phyloP scores from a whole-genome alignment of 2,329 filamentous ascomycete species.

The Paracamarosporium sp. region DNA sequence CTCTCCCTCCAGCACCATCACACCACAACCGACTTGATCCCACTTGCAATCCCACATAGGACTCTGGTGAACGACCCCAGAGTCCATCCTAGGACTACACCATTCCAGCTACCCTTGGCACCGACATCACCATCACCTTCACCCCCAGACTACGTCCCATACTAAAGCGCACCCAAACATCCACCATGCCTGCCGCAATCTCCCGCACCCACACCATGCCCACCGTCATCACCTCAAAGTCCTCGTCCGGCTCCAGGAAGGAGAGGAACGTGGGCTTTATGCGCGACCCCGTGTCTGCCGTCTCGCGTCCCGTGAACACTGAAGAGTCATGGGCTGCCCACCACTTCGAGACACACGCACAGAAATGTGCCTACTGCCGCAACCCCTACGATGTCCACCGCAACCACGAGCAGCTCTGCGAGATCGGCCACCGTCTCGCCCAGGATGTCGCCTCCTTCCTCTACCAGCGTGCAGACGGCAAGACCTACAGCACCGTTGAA shows the following conservation, averaged over 20 bases:
- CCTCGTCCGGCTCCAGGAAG: constrained; percentile 36
- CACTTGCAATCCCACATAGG: constrained; percentile 11
- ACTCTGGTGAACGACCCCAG: constrained; percentile 18
- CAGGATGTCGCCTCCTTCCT: constrained; percentile 54
- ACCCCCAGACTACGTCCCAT: constrained; percentile 38
- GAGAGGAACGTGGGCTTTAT: constrained; percentile 44
- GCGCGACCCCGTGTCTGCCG: constrained; percentile 44
- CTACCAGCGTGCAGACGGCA: constrained; percentile 47
- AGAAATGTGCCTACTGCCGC: constrained; percentile 52
- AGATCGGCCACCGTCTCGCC: constrained; percentile 52
- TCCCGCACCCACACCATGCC: constrained; percentile 39
- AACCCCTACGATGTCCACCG: constrained; percentile 53
- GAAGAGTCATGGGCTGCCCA: constrained; percentile 55
- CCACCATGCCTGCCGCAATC: constrained; percentile 41
- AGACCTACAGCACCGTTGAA: constrained; percentile 42
- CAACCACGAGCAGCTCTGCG: constrained; percentile 50
- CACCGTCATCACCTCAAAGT: constrained; percentile 39
- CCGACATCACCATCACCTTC: constrained; percentile 35
- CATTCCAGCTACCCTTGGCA: constrained; percentile 30
- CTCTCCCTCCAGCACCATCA: constrained; percentile 17
- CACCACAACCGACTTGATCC: constrained; percentile 12
- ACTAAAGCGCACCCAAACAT: constrained; percentile 36
- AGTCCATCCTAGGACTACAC: constrained; percentile 28
- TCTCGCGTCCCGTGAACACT: constrained; percentile 50
- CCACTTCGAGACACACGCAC: constrained; percentile 57